Evolutionary conservation across 768 basidiomycete species (phyloP), one percentile per base, ranked within the genome.

Genomic region (Galerina sulciceps): DNA sequence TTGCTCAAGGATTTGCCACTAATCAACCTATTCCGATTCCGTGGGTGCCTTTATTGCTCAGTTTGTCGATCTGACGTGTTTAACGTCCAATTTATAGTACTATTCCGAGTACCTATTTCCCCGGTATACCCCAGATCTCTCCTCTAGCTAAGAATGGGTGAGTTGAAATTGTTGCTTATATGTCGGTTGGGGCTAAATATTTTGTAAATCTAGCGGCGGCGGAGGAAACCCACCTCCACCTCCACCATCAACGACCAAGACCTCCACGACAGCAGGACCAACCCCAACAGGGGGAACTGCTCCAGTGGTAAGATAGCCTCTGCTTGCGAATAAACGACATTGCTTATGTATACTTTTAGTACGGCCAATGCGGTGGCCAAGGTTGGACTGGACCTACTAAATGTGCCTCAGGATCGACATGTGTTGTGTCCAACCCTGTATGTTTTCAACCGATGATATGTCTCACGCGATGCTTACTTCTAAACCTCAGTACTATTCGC

Each of bases 281-380:
- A 37, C 37, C 2, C 49, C 49, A 4, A 51, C 49, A 37, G 49
- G 49, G 40, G 49, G 36, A 15, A 38, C 49, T 20, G 49, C 34
- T 4, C 34, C 49, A 18, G 49, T 51, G 37, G 49, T 51, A 20
- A 23, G 49, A 37, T 22, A 20, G 15, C 15, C n/a, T 14, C 8
- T 15, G 36, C 40, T 8, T 10, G 35, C 8, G 15, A 38, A 14
- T 6, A 37, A 11, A 3, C 15, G 23, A 8, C 20, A 37, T 23
- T 38, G 15, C 11, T 15, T 10, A 15, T 23, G 1, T 10, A 23
- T 31, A 23, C n/a, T 38, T 23, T 6, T 26, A 51, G 49, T 51
- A 51, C 13, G 49, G 37, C 37, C 49, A 51, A 51, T 51, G 49
- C 22, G 49, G 49, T n/a, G 49, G 49, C 49, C 49, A 51, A 51